A percentile compares a stretch with the other conserved stretches of the same genome.
These are phyloP conservation scores for Coemansia sp. DNA, from an alignment of 192 early-diverging fungal genomes.

Conservation along the genomic window DNA sequence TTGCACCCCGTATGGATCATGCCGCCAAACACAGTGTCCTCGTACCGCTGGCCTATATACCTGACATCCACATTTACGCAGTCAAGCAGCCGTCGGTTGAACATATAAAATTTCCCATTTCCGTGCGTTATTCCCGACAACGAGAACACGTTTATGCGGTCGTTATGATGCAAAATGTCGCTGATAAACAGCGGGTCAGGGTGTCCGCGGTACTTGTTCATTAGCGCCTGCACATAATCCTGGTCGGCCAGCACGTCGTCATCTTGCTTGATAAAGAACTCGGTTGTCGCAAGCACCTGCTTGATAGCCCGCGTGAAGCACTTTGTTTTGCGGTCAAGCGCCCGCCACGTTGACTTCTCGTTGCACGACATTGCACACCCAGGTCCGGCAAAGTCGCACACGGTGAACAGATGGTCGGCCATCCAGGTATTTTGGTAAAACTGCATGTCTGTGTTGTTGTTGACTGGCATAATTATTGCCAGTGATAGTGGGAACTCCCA, in stretches of 20 bases:
- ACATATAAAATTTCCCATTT: conserved; percentile 51
- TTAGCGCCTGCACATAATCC: conserved; percentile 16
- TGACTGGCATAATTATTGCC: conserved; percentile 22
- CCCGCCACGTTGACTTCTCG: conserved; percentile 15
- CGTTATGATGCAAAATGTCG: conserved; percentile 26
- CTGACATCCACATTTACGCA: conserved; percentile 22
- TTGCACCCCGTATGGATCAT: conserved; percentile 35
- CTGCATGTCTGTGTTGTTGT: conserved; percentile 26
- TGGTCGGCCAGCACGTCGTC: conserved; percentile 28
- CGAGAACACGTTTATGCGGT: not conserved
- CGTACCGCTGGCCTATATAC: conserved; percentile 19
- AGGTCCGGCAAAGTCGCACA: conserved; percentile 27
- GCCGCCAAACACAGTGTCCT: conserved; percentile 36
- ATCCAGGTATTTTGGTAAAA: conserved; percentile 36
- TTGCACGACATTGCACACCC: conserved; percentile 27
- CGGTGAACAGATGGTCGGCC: conserved; percentile 22
- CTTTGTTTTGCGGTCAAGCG: conserved; percentile 27
- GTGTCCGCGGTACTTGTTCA: conserved; percentile 12
- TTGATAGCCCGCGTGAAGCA: conserved; percentile 29
- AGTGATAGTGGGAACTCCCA: not conserved
- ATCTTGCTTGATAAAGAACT: conserved; percentile 44
- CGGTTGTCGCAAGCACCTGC: conserved; percentile 5
- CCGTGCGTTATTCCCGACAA: conserved; percentile 25
- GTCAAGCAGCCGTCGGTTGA: conserved; percentile 29
- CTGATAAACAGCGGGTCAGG: conserved; percentile 25